Base-by-base conservation (phyloP, 1,139 yeast species). In the Hyphopichia burtonii region DNA sequence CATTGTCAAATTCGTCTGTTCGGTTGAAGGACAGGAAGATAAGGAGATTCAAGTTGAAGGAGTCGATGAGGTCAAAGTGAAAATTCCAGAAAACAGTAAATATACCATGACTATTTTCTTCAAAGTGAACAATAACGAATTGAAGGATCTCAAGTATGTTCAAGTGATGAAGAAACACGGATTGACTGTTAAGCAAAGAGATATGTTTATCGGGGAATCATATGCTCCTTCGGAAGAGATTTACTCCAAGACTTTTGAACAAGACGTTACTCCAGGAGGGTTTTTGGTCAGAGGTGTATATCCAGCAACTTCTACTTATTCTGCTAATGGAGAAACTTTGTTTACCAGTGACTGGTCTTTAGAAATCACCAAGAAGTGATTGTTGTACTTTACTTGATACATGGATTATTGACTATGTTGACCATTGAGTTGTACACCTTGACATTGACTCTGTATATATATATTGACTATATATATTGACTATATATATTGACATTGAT, bases 191-290 rank as follows among this genome's bases (percentile, higher is more conserved):
- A 68, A 64, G 49, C 54, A 56, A 33, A 64, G 66, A 36, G 67
- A 63, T 15, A 46, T 58, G 38, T 61, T 58, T 12, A 49, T 72
- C 39, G 72, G 74, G 32, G 58, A 56, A 19, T 44, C 44, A 19
- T 63, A 50, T 49, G 67, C 58, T 38, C 66, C 74, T 32, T 56
- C 63, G 11, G 64, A 58, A 14, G 68, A 64, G 42, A 45, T 53
- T 8, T 62, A 64, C 50, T 15, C 52, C 16, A 58, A 59, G 46
- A 54, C 53, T 11, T 70, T 68, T 50, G 66, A 65, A 15, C 63
- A 61, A 43, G 76, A 71, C 44, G 55, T 56, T 15, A 63, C 76
- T 37, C 78, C 78, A 12, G 65, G 68, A 42, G 76, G 76, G 19
- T 70, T 63, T 53, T 56, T 71, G 37, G 52, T 65, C 41, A 68